Evolutionary conservation across 768 basidiomycete species (phyloP), one percentile per base, ranked within the genome.

Genomic region (Trametes cingulata): DNA sequence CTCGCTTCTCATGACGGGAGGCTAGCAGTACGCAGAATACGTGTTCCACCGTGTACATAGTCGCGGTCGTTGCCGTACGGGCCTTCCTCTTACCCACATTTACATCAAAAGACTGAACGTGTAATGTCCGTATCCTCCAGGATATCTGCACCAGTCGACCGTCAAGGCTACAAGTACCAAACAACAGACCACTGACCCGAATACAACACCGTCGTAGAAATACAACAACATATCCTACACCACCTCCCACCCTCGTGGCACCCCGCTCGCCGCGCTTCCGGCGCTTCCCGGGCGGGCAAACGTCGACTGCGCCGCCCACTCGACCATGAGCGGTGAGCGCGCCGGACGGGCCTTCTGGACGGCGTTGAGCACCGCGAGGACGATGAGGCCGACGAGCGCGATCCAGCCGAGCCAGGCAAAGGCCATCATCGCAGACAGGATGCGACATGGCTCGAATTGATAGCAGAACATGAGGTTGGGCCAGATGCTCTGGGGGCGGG

Each of bases 381-480:
- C 52, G 46, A 67, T 57, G 29, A 72, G 59, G 24, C 62, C 62
- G 39, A 67, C 62, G 37, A 67, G 59, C 33, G 51, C 48, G 24
- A 67, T 54, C 72, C 72, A 73, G 33, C 67, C 68, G 27, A 72
- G 67, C 71, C 71, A 73, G 5, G 71, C 70, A 50, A 72, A 72
- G 9, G 71, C 72, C 47, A 71, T 67, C 66, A 73, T 69, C 22
- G 70, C 71, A 7, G 69, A 59, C 6, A 73, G 67, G 22, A 70
- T 58, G 39, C 69, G 70, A 53, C 72, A 73, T 8, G 69, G 45
- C 27, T 50, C 60, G 56, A 64, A 72, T 15, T 64, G 48, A 29
- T 52, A 58, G 57, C 72, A 73, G 61, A 67, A 71, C 13, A 62
- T 35, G 7, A 72, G 65, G 50, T 70, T 63, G 4, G 69, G 68